Evolutionary conservation across 768 basidiomycete genomes (phyloP).

Genomic region (Suillus spraguei): DNA sequence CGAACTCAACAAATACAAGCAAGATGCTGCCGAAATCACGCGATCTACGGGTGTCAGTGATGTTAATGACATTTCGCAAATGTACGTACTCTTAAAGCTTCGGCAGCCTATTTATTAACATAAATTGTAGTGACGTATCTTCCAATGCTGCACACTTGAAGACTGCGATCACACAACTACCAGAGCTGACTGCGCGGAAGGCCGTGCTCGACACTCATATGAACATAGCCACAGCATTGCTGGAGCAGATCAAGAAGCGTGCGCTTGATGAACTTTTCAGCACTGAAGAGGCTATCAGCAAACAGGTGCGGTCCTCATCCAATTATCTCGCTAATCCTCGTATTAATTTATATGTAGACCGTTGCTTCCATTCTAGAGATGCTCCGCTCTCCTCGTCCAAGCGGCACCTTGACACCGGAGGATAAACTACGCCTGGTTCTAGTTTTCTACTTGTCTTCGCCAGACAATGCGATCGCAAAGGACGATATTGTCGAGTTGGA

Average conservation of each 20-base stretch:
- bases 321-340: slow-evolving; percentile 2
- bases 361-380: slow-evolving; percentile 81
- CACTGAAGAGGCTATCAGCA: slow-evolving; percentile 86
- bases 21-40: slow-evolving; percentile 96
- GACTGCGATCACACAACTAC: slow-evolving; percentile 95
- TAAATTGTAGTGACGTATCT: slow-evolving; percentile 69
- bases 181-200: slow-evolving; percentile 95
- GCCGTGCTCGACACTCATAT: slow-evolving; percentile 97
- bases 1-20: slow-evolving; percentile 91
- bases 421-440: slow-evolving; percentile 95
- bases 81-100: slow-evolving; percentile 53
- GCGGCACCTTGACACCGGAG: slow-evolving; percentile 63
- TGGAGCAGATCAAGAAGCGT: slow-evolving; percentile 94
- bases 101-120: slow-evolving; percentile 13
- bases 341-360: slow-evolving; percentile 45
- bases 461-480: slow-evolving; percentile 79
- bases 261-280: slow-evolving; percentile 98
- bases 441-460: slow-evolving; percentile 91
- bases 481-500: slow-evolving; percentile 90
- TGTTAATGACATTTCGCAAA: slow-evolving; percentile 91
- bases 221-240: slow-evolving; percentile 95
- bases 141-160: slow-evolving; percentile 94
- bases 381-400: slow-evolving; percentile 73
- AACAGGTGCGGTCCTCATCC: slow-evolving; percentile 57
- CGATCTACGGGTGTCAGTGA: slow-evolving; percentile 95